Conservation (phyloP, 2,329 filamentous ascomycete genomes). For the Stachybotrys elegans region DNA sequence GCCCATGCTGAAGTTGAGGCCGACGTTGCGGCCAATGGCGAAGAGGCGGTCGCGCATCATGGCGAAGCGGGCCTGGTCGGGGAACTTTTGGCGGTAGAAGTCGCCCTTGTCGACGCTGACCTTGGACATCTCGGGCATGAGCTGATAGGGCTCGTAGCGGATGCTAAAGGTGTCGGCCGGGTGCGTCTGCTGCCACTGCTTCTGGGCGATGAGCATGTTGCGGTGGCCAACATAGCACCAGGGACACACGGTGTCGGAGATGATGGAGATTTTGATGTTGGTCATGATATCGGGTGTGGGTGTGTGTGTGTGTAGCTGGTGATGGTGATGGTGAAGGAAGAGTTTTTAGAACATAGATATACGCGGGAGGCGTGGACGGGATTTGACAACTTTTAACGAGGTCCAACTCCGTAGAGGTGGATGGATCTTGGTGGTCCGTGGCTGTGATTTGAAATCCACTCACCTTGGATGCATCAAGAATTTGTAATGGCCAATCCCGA, state of each 20-base stretch:
- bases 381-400: too few species aligned
- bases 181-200: constrained; percentile 31
- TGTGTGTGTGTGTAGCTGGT: too few species aligned
- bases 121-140: constrained; percentile 28
- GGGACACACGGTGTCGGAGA: constrained; percentile 46
- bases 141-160: constrained; percentile 41
- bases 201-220: constrained; percentile 41
- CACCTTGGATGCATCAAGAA: too few species aligned
- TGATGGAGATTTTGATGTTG: constrained; percentile 37
- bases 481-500: too few species aligned
- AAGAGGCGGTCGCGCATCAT: constrained; percentile 23
- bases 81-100: constrained; percentile 44
- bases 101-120: constrained; percentile 29
- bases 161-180: constrained; percentile 55
- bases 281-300: constrained; percentile 54
- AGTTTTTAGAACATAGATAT: too few species aligned
- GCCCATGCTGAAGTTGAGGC: constrained; percentile 49
- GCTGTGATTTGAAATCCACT: too few species aligned
- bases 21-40: constrained; percentile 25
- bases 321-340: too few species aligned
- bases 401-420: too few species aligned
- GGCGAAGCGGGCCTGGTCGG: constrained; percentile 55
- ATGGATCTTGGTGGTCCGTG: too few species aligned
- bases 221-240: constrained; percentile 47
- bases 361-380: too few species aligned